Evolutionary conservation across 2,329 filamentous ascomycete species (phyloP), one percentile per base, ranked within the genome.

Genomic region (Aspergillus sp.): DNA sequence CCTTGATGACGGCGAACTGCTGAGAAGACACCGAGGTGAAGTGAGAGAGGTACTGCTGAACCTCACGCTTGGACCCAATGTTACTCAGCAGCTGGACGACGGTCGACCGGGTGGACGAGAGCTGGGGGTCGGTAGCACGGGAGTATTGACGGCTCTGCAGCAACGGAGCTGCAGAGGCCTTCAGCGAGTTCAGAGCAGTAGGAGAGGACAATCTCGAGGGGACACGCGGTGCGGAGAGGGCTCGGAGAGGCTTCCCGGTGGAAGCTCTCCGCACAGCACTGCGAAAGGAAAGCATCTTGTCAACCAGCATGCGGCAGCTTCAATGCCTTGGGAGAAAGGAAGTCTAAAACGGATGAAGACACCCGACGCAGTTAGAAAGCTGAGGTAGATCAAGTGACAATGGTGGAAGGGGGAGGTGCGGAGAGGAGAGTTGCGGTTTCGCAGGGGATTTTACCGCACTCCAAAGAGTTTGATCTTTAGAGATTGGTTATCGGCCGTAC

Each of bases 1-100:
- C 91, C 76, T 98, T 98, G 71, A 98, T 95, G 39, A 98, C 91
- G 54, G 90, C 91, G 68, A 97, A 98, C 64, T 95, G 90, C 73
- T 97, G 90, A 31, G 90, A 95, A 36, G 90, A 93, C 49, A 96
- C 90, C 30, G 90, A 95, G 56, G 86, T 93, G 77, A 98, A 98
- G 67, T 97, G 90, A 54, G 90, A 93, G 47, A 97, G 83, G 70
- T 97, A 97, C 70, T 97, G 91, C 75, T 96, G 88, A 51, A 94
- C 89, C 74, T 98, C 91, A 49, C 91, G 79, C 79, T 94, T 95
- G 51, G 90, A 95, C 50, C 90, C 91, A 66, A 97, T 94, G 71
- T 91, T 95, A 74, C 89, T 95, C 56, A 97, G 78, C 47, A 95
- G 80, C 72, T 91, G 88, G 61, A 94, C 85, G 51, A 95, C 89